These are phyloP conservation scores for Aspergillus campestris DNA, from an alignment of 495 filamentous ascomycete genomes.

Conservation along the genomic window DNA sequence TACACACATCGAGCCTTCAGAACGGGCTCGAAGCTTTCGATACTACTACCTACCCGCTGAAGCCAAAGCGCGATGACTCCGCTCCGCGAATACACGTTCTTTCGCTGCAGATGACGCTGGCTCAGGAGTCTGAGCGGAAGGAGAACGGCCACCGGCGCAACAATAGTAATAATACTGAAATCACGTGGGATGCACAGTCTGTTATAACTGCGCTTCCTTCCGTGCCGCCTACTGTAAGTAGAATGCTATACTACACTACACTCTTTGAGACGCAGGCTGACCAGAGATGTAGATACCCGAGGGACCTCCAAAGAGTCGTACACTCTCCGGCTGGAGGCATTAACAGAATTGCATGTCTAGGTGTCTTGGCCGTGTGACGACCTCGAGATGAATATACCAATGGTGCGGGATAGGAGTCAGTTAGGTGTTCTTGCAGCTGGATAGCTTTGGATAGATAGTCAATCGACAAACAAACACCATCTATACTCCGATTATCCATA, in stretches of 20 bases:
- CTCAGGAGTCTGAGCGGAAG: slow-evolving; percentile 13
- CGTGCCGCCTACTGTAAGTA: slow-evolving; percentile 12
- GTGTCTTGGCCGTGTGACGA: no score
- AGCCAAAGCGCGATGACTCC: slow-evolving; percentile 14
- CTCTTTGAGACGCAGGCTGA: no score
- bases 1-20: slow-evolving; percentile 27
- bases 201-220: slow-evolving; percentile 34
- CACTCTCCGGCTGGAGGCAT: no score
- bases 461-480: no score
- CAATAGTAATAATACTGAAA: slow-evolving; percentile 1
- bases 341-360: no score
- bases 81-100: slow-evolving; percentile 29
- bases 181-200: slow-evolving; percentile 15
- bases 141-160: neutral
- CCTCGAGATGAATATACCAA: no score
- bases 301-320: no score
- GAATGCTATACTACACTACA: neutral
- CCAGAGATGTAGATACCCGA: no score
- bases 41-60: slow-evolving; percentile 24
- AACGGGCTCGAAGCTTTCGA: slow-evolving; percentile 23
- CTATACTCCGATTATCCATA: no score
- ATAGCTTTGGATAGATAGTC: no score
- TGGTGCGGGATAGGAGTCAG: no score
- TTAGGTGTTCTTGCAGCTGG: no score
- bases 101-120: slow-evolving; percentile 22